phyloP scores from a whole-genome alignment of 2,329 filamentous ascomycete species.

The Dothideomycetes sp. region DNA sequence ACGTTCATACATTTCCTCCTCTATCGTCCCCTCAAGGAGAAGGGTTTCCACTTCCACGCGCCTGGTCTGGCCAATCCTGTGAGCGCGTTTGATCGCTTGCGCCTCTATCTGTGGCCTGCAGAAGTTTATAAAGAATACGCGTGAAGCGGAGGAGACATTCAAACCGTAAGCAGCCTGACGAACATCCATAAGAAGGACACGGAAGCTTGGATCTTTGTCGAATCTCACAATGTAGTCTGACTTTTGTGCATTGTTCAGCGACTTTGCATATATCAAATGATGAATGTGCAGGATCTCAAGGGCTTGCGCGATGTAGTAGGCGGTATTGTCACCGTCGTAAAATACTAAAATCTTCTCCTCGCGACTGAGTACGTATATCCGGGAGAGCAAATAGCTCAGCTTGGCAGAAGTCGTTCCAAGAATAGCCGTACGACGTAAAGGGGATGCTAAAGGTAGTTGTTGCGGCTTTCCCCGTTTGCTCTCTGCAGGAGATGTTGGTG shows the following conservation, averaged over 20 bases:
- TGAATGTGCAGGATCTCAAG: slow-evolving; percentile 60
- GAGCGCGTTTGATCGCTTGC: slow-evolving; percentile 82
- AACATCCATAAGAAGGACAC: slow-evolving; percentile 86
- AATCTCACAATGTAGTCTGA: slow-evolving; percentile 71
- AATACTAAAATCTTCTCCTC: slow-evolving; percentile 85
- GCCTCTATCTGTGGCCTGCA: slow-evolving; percentile 75
- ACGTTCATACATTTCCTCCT: slow-evolving; percentile 70
- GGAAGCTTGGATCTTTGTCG: slow-evolving; percentile 55
- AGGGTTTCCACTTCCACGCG: slow-evolving; percentile 78
- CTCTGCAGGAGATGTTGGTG: no score
- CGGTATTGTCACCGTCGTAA: slow-evolving; percentile 79
- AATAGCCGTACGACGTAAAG: slow-evolving; percentile 50
- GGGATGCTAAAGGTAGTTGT: slow-evolving; percentile 30
- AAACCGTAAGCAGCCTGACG: slow-evolving; percentile 78
- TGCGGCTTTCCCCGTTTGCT: background rate
- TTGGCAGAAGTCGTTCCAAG: slow-evolving; percentile 80
- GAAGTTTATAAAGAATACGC: slow-evolving; percentile 83
- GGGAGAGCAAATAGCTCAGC: slow-evolving; percentile 71
- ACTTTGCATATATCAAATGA: slow-evolving; percentile 56
- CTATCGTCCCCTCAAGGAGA: slow-evolving; percentile 67
- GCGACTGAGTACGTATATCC: slow-evolving; percentile 55
- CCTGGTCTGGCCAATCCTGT: slow-evolving; percentile 72
- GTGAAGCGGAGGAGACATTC: slow-evolving; percentile 70
- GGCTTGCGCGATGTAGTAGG: slow-evolving; percentile 73
- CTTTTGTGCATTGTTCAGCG: slow-evolving; percentile 48